These are phyloP conservation scores for Ampelocalamus luodianensis DNA, from an alignment of 176 grass and related monocot genomes.

Conservation along the genomic window DNA sequence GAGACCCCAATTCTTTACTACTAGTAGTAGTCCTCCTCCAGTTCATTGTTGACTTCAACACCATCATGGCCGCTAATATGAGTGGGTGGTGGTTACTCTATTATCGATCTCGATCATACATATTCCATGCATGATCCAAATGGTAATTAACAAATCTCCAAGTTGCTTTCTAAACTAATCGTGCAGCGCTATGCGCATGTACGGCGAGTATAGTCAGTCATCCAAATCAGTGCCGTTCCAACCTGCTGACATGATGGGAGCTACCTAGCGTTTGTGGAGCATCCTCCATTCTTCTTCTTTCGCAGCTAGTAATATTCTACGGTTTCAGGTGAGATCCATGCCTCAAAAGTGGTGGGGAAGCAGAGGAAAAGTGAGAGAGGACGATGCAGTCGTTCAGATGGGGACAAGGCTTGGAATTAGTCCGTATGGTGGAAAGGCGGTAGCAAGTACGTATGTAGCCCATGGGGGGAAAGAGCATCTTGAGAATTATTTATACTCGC, in stretches of 20 bases:
- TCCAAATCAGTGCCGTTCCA: neutral
- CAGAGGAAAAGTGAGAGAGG: neutral
- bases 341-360: no score
- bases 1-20: neutral
- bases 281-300: neutral
- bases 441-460: no score
- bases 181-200: no score
- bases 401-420: slow-evolving; percentile 24
- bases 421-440: neutral
- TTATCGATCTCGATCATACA: neutral
- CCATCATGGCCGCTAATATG: neutral
- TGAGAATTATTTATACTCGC: no score
- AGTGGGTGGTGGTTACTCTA: neutral
- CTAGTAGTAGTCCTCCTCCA: neutral
- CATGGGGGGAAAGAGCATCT: no score
- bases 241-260: neutral
- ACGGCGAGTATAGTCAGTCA: neutral
- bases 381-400: neutral
- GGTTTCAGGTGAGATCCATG: no score
- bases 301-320: no score
- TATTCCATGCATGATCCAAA: neutral
- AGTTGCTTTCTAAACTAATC: neutral
- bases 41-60: neutral
- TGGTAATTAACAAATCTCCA: neutral
- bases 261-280: neutral